Evolutionary conservation across 495 filamentous ascomycete genomes (phyloP), one percentile per base, ranked within the genome.

Genomic region (Xylaria flabelliformis): DNA sequence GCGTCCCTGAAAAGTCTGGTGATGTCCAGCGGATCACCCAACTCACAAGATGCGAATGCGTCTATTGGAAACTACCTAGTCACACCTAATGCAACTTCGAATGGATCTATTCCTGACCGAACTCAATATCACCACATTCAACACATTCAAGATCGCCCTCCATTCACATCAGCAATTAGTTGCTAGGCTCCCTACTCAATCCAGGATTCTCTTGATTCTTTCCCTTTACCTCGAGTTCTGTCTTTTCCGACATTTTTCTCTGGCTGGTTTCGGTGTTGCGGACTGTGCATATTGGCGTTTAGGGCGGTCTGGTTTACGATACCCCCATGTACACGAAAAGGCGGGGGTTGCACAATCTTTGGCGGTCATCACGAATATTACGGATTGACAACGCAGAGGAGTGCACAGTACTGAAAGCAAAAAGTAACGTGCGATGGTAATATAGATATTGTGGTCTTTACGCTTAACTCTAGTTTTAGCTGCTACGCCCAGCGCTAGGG

Each of bases 81-180:
- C 51, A 73, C 81, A 74, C 70, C 82, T 72, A 81, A 82, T 83
- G 82, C 78, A 81, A 81, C 77, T 75, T 71, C 79, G 70, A 79
- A 78, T 73, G 76, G 77, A 73, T 77, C 76, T 51, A 69, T 67
- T 10, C 67, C 68, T 71, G 67, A 75, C 56, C 73, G 56, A 70
- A 32, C 76, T 73, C 73, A 78, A 71, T 84, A 82, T 64, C 73
- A 73, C 70, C 63, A 56, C 64, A 61, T 72, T 12, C 81, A 80
- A 58, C 78, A 75, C 69, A 36, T 76, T 65, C 75, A 74, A 76
- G 78, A 81, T 67, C 81, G 79, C 75, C 83, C 83, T 61, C 80
- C 82, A 7, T 84, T 84, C 67, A 74, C 58, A 55, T 74, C 80
- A 70, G 80, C 82, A 24, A 84, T 80, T 26, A 73, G 76, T 70